A percentile compares a stretch with the other conserved stretches of the same genome.
phyloP scores from a whole-genome alignment of 352 stramenopile genomes.

The Globisporangium canariense region DNA sequence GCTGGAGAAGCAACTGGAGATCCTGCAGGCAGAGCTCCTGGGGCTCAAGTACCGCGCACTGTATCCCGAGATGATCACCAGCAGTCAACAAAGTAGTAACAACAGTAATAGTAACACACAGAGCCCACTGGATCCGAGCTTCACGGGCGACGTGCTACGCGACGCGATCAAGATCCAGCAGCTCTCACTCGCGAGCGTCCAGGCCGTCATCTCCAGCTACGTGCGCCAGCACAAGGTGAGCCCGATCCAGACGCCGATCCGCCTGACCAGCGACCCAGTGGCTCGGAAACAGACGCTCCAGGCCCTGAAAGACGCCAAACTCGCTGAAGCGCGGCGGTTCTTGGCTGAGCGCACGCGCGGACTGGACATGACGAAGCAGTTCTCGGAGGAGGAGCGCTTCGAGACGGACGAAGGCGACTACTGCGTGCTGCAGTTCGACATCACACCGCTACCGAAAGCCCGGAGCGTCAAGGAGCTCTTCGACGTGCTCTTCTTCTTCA shows the following conservation, averaged over 20 bases:
- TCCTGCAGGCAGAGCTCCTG: constrained; percentile 29
- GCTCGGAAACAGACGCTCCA: neutral
- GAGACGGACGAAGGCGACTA: constrained; percentile 27
- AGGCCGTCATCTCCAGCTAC: constrained; percentile 29
- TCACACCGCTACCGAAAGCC: constrained; percentile 30
- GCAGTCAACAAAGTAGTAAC: no score
- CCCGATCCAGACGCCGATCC: constrained; percentile 32
- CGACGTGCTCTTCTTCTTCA: constrained; percentile 35
- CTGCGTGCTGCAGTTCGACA: constrained; percentile 34
- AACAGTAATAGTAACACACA: constrained; percentile 5
- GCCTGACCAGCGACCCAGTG: constrained; percentile 4
- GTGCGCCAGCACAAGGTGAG: constrained; percentile 17
- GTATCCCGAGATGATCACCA: constrained; percentile 22
- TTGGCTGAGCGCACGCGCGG: neutral
- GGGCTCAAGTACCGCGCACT: constrained; percentile 22
- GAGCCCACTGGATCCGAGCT: constrained; percentile 16
- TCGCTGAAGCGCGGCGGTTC: constrained; percentile 1
- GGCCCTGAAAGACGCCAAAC: constrained; percentile 5
- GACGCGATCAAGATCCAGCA: constrained; percentile 28
- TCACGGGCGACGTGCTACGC: constrained; percentile 21
- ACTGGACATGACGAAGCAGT: constrained; percentile 10
- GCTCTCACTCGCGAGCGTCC: constrained; percentile 31
- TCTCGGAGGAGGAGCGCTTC: constrained; percentile 26
- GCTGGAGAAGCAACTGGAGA: constrained; percentile 28
- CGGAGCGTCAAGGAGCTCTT: constrained; percentile 34